Conservation (phyloP, 768 basidiomycete species). For the Mycena vulgaris region DNA sequence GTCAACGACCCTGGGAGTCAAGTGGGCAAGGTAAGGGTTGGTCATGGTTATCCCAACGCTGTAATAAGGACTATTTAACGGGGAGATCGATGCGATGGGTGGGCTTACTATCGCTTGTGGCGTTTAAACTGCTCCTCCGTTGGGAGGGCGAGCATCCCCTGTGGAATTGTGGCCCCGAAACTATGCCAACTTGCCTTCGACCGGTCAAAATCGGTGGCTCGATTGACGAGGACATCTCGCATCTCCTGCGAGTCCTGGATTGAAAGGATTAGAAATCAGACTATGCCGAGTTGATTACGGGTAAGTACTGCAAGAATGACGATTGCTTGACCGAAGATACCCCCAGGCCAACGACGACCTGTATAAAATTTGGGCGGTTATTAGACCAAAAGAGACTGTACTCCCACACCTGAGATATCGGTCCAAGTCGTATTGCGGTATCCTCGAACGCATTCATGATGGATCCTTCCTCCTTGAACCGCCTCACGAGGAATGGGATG, state of each 20-base stretch:
- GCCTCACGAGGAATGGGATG: constrained; percentile 11
- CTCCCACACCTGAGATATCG: constrained; percentile 16
- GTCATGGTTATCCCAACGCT: no score
- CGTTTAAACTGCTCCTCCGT: constrained; percentile 19
- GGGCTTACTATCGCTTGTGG: constrained; percentile 20
- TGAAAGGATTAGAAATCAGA: background rate
- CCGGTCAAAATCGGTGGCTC: constrained; percentile 18
- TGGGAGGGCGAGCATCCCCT: constrained; percentile 22
- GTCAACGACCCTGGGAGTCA: no score
- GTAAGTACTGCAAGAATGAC: constrained; percentile 19
- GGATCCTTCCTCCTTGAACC: constrained; percentile 15
- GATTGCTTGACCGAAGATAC: constrained; percentile 18
- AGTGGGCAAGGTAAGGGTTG: no score
- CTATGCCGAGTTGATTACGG: no score
- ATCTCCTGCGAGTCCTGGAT: constrained; percentile 27
- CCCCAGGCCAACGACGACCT: constrained; percentile 18
- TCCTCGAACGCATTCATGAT: constrained; percentile 24
- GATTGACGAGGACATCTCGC: constrained; percentile 23
- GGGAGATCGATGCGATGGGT: no score
- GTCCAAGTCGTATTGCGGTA: constrained; percentile 22
- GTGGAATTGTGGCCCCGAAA: constrained; percentile 17
- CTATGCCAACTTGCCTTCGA: constrained; percentile 3
- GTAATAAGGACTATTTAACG: no score
- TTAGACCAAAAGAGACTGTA: no score
- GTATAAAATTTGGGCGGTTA: background rate